Base-by-base conservation (phyloP, 2,329 filamentous ascomycete genomes). In the Leptographium flavum region DNA sequence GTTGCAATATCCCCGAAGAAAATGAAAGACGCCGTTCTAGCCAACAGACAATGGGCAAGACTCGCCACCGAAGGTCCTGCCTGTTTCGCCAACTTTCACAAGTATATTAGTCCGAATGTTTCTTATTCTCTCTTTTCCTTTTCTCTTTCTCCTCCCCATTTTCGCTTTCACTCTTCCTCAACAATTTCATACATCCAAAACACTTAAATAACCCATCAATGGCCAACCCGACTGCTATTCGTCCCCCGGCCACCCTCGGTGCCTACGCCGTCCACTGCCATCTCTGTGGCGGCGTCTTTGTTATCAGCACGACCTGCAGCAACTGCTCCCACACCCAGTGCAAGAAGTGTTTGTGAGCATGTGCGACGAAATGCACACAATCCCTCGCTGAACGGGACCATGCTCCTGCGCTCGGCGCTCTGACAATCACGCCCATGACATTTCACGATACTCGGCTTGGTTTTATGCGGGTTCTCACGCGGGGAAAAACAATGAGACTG, bases 231-330 rank as follows among this genome's bases (percentile, higher is more conserved):
- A 19, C 38, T 15, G 9, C 37, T 19, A 21, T 21, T 14, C 19
- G 5, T 19, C 17, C 13, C 40, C 28, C 42, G 31, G 45, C 47
- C 45, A 17, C 44, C 17, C 42, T 50, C 37, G 48, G 65, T 56
- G 60, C 63, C 54, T 68, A 56, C 45, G 53, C 65, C 53, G 66
- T 68, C 53, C 70, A 70, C 61, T 74, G 71, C 67, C 73, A 70
- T 66, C 59, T 71, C 55, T 74, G 70, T 62, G 67, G 67, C 53
- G 60, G 64, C 60, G 69, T 73, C 61, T 71, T 74, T 53, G 70
- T 73, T 63, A 74, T 74, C 62, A 73, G 69, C 67, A 70, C 61
- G 57, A 67, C 63, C 43, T 74, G 70, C 64, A 63, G 59, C 49
- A 61, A 63, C 55, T 74, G 70, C 57, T 61, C 63, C 43, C 70